Base-by-base conservation (phyloP, 202 grass and related monocot genomes). In the Elaeis oleifera region DNA sequence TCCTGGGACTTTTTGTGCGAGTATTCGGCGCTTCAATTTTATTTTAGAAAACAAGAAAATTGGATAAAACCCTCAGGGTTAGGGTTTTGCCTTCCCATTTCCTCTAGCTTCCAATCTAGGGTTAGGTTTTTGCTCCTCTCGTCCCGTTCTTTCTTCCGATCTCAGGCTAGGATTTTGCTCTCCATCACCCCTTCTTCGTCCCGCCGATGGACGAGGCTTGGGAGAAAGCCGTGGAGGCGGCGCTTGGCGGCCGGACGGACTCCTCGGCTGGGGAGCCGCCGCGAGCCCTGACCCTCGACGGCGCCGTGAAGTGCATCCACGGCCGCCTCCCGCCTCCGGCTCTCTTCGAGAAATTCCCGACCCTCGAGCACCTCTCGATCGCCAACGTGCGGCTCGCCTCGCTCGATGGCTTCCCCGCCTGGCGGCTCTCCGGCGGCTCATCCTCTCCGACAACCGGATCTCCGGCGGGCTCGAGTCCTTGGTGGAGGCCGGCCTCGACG, bases 391-490 rank as follows among this genome's bases (percentile, higher is more conserved):
- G 84, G 50, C 84, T 97, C 65, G 72, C 84, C 44, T 89, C 84
- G 23, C 82, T 97, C 51, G 64, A 50, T 0, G 81, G 89, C 13
- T 76, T 97, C 51, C 94, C 16, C 74, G 69, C 25, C 84, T 89
- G 16, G 82, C 78, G 17, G 67, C 71, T 16, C 84, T 97, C n/a
- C 81, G 84, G 44, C 83, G 74, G 49, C 87, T 97, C 71, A 85
- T 86, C 48, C 84, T 92, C 27, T 89, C 92, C 16, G 88, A 97
- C 65, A 97, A 97, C 71, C 80, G 88, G 49, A 84, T 97, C 22
- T 51, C 77, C 3, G 81, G 79, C 0, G 72, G 36, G 79, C 88
- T 97, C 63, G 65, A 53, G 11, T 84, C 68, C 26, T 71, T 92
- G 21, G 77, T 72, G 20, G 78, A 29, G 2, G 78, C 84, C 16